phyloP scores from a whole-genome alignment of 495 filamentous ascomycete genomes.

The Bathelium albidoporum region DNA sequence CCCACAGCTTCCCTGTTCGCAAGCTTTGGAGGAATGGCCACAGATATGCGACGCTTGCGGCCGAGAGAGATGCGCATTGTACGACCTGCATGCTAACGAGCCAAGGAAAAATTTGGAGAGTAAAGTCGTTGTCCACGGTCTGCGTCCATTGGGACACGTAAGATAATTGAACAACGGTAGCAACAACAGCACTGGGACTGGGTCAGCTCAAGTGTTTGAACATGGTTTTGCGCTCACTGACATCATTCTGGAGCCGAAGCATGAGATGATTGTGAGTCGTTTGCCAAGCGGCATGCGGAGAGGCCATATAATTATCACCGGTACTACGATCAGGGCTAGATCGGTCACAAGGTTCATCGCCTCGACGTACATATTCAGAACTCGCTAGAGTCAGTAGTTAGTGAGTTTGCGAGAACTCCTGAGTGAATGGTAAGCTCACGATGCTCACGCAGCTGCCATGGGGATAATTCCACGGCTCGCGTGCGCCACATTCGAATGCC shows the following conservation, averaged over 20 bases:
- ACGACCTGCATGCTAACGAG: neutral
- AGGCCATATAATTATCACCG: neutral
- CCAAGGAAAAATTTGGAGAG: neutral
- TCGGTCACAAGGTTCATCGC: neutral
- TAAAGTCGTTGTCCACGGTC: neutral
- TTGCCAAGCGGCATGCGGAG: neutral
- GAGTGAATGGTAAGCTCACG: too few relatives aligned
- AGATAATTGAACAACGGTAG: neutral
- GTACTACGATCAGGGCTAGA: neutral
- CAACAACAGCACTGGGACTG: neutral
- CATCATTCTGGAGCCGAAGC: neutral
- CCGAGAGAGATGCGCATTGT: neutral
- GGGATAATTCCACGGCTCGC: too few relatives aligned
- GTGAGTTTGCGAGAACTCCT: too few relatives aligned
- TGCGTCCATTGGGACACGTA: neutral
- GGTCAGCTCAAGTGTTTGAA: too few relatives aligned
- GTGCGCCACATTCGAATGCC: too few relatives aligned
- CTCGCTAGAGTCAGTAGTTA: too few relatives aligned
- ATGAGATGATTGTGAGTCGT: neutral
- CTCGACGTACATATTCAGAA: too few relatives aligned
- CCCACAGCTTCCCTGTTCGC: neutral
- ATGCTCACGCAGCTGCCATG: too few relatives aligned
- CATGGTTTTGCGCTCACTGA: too few relatives aligned
- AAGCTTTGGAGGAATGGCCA: neutral
- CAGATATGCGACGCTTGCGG: neutral